Percentiles rank a stretch among this genome's conserved stretches.
Conservation (phyloP, 108 stramenopile genomes). For the Skeletonema menzelii region DNA sequence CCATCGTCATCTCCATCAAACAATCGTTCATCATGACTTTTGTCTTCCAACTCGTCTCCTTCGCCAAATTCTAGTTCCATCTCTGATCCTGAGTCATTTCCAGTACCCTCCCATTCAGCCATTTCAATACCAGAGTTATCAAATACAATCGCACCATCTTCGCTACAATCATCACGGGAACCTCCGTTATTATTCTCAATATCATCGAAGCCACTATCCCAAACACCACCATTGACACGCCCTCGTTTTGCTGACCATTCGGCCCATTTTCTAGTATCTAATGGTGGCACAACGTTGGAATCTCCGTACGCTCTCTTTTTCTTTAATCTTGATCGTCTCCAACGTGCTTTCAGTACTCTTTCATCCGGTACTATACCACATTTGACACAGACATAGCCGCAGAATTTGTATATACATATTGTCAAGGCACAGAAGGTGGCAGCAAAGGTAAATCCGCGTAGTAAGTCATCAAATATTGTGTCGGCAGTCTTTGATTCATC, state of each 20-base stretch:
- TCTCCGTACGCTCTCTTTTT: constrained; percentile 30
- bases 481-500: constrained; percentile 9
- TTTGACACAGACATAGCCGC: constrained; percentile 24
- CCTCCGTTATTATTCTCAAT: constrained; percentile 12
- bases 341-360: constrained; percentile 33
- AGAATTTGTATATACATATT: constrained; percentile 13
- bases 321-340: constrained; percentile 20
- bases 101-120: constrained; percentile 13
- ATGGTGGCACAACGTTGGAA: constrained; percentile 12
- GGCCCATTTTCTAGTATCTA: constrained; percentile 36
- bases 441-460: constrained; percentile 44
- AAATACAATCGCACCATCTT: constrained; percentile 19
- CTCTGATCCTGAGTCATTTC: background rate
- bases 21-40: constrained; percentile 34
- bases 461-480: constrained; percentile 44
- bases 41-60: constrained; percentile 43
- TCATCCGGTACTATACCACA: constrained; percentile 35
- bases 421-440: constrained; percentile 19
- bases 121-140: constrained; percentile 25
- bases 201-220: constrained; percentile 26
- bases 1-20: constrained; percentile 43
- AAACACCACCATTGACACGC: constrained; percentile 20
- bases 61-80: constrained; percentile 43
- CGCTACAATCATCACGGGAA: constrained; percentile 19
- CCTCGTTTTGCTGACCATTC: constrained; percentile 29